phyloP scores from a whole-genome alignment of 768 basidiomycete genomes.

The Paxillus involutus region DNA sequence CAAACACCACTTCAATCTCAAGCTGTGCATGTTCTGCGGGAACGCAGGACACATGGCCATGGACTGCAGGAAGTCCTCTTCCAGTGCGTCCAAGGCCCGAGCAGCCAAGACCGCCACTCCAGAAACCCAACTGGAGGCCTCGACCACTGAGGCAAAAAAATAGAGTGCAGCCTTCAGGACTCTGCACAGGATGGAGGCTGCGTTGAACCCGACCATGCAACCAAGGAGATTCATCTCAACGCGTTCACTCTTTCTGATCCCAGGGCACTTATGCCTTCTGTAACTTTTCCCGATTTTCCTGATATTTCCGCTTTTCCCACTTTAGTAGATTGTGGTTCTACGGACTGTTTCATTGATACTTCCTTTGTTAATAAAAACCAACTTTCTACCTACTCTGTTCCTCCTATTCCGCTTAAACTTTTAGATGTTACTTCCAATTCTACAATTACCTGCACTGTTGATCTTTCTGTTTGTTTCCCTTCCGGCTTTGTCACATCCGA shows the following conservation, averaged over 20 bases:
- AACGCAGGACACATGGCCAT: background rate
- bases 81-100: background rate
- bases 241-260: background rate
- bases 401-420: background rate
- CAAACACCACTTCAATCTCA: background rate
- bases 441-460: background rate
- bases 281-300: background rate
- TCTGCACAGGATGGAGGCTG: background rate
- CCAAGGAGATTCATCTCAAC: slow-evolving; percentile 2
- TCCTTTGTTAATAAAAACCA: background rate
- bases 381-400: background rate
- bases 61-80: background rate
- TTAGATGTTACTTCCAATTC: background rate
- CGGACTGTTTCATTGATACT: background rate
- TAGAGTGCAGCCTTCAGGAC: background rate
- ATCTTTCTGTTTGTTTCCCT: too few relatives aligned
- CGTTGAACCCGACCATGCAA: background rate
- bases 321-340: background rate
- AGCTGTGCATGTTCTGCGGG: slow-evolving; percentile 7
- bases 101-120: background rate
- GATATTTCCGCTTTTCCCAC: background rate
- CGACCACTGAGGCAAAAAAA: slow-evolving; percentile 2
- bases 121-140: background rate
- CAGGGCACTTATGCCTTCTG: background rate
- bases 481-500: too few relatives aligned